Percentiles rank a stretch among this genome's conserved stretches.
Evolutionary conservation across 768 basidiomycete species (phyloP).

Genomic region (Glaciozyma martinii): DNA sequence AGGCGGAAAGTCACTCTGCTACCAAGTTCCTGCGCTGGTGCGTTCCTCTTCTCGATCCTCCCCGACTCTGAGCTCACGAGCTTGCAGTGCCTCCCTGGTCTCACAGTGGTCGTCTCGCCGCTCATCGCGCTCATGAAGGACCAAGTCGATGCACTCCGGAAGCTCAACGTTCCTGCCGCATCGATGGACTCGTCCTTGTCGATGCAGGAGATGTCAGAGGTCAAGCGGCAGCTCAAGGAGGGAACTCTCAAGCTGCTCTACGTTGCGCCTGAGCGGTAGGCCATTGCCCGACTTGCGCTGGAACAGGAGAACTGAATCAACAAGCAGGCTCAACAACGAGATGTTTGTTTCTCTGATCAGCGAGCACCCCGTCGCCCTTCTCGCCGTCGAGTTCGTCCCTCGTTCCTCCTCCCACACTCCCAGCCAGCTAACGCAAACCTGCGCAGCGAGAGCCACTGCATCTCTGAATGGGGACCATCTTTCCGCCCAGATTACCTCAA

Average conservation of each 20-base stretch:
- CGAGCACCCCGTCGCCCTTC: conserved; percentile 44
- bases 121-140: conserved; percentile 71
- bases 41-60: not conserved
- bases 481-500: conserved; percentile 42
- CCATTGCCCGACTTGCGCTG: not conserved
- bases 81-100: conserved; percentile 47
- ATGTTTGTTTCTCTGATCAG: conserved; percentile 45
- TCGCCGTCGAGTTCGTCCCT: conserved; percentile 44
- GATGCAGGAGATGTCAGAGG: conserved; percentile 37
- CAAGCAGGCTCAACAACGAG: conserved; percentile 45
- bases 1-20: conserved; percentile 37
- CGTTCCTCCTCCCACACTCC: too few relatives aligned
- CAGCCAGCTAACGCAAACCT: not conserved
- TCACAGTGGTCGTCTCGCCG: conserved; percentile 85
- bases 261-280: conserved; percentile 46
- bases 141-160: conserved; percentile 41
- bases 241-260: conserved; percentile 48
- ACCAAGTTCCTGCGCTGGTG: conserved; percentile 74
- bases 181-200: conserved; percentile 43
- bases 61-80: not conserved
- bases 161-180: conserved; percentile 42
- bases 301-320: not conserved
- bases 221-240: conserved; percentile 41
- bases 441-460: conserved; percentile 23
- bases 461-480: conserved; percentile 39